These are phyloP conservation scores for Alternaria incomplexa DNA, from an alignment of 2,329 filamentous ascomycete genomes.

Conservation along the genomic window DNA sequence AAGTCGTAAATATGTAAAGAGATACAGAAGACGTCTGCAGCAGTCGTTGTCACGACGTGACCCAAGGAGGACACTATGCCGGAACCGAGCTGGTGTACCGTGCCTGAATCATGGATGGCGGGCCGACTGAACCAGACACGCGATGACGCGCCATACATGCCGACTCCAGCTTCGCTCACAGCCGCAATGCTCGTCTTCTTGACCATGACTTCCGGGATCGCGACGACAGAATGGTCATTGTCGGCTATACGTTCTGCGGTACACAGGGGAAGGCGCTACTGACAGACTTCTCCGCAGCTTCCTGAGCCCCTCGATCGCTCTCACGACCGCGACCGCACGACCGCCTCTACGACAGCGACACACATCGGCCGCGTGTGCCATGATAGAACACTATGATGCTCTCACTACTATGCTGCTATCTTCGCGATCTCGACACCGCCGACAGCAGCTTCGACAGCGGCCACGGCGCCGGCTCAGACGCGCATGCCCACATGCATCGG, in stretches of 20 bases:
- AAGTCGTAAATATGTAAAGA: not conserved
- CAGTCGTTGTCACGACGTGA: not conserved
- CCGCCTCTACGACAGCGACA: not conserved
- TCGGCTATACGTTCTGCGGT: not conserved
- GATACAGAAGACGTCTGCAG: not conserved
- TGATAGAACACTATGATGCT: not conserved
- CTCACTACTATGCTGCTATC: not conserved
- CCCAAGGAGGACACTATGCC: conserved; percentile 1
- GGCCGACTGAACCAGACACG: not conserved
- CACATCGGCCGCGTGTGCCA: not conserved
- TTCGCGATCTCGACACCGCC: not conserved
- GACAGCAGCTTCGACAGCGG: not conserved
- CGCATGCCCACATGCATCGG: not conserved
- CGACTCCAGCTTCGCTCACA: not conserved
- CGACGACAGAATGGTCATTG: not conserved
- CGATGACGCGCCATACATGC: not conserved
- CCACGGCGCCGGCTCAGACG: not conserved
- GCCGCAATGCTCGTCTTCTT: not conserved
- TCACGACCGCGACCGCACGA: not conserved
- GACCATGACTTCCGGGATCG: not conserved
- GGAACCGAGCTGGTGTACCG: not conserved
- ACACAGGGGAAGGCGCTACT: not conserved
- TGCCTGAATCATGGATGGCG: not conserved
- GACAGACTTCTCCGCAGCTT: not conserved
- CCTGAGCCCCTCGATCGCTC: not conserved